Evolutionary conservation across 2,329 filamentous ascomycete genomes (phyloP).

Genomic region (Cadophora sp.): DNA sequence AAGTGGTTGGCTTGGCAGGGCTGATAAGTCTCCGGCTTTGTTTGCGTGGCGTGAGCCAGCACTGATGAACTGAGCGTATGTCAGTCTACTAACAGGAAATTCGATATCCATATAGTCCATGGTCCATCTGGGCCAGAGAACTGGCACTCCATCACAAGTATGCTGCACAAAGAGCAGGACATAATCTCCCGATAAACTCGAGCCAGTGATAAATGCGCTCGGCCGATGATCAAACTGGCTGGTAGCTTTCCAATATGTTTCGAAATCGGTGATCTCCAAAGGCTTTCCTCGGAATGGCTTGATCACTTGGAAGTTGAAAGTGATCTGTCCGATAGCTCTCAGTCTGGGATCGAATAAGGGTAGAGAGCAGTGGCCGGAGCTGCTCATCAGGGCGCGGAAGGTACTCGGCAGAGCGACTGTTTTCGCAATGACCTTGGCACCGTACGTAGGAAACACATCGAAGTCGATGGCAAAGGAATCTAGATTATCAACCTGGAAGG

Average conservation of each 20-base stretch:
- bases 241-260: slow-evolving; percentile 99
- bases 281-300: slow-evolving; percentile 94
- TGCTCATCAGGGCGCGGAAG: slow-evolving; percentile 78
- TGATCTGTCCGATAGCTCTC: slow-evolving; percentile 90
- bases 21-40: slow-evolving; percentile 48
- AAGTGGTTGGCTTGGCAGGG: slow-evolving; percentile 54
- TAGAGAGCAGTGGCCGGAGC: slow-evolving; percentile 80
- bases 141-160: slow-evolving; percentile 84
- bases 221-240: slow-evolving; percentile 88
- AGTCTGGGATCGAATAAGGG: slow-evolving; percentile 93
- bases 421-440: slow-evolving; percentile 96
- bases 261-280: slow-evolving; percentile 96
- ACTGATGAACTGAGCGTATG: slow-evolving; percentile 71
- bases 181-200: slow-evolving; percentile 95
- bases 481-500: slow-evolving; percentile 94
- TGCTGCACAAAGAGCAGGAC: slow-evolving; percentile 90
- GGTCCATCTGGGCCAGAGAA: slow-evolving; percentile 87
- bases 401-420: slow-evolving; percentile 89
- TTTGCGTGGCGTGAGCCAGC: slow-evolving; percentile 43
- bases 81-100: slow-evolving; percentile 81
- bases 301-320: slow-evolving; percentile 94
- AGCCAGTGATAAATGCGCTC: slow-evolving; percentile 89
- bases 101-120: slow-evolving; percentile 78
- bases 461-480: slow-evolving; percentile 95
- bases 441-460: slow-evolving; percentile 96